Conservation (phyloP, 768 basidiomycete species). For the Thelephora ganbajun region DNA sequence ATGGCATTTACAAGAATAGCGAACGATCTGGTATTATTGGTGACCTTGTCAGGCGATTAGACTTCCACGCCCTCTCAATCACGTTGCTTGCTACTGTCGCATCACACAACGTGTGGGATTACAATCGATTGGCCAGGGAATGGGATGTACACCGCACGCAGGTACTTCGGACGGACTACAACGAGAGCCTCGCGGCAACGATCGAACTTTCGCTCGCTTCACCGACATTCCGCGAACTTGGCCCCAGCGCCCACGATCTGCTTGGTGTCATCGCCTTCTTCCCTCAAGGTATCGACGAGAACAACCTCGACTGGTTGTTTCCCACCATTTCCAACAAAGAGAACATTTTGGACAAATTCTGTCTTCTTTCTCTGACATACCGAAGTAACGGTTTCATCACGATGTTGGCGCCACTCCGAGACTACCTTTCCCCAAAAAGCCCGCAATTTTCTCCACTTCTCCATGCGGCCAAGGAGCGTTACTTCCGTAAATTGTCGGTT, state of each 20-base stretch:
- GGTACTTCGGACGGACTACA: background rate
- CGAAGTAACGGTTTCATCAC: background rate
- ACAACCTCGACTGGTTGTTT: background rate
- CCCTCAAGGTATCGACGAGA: background rate
- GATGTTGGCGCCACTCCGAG: background rate
- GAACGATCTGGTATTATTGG: background rate
- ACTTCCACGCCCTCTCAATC: background rate
- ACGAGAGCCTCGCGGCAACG: background rate
- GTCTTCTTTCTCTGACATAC: background rate
- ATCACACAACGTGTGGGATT: background rate
- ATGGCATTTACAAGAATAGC: background rate
- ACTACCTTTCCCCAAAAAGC: background rate
- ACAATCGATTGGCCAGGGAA: background rate
- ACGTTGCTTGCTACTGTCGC: background rate
- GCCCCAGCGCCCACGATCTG: background rate
- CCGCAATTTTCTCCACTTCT: background rate
- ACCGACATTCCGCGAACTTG: background rate
- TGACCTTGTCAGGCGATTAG: background rate
- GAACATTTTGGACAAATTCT: background rate
- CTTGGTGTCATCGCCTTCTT: background rate
- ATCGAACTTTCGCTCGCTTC: background rate
- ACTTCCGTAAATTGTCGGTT: background rate
- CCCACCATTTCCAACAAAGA: background rate
- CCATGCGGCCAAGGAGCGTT: background rate
- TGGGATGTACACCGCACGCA: background rate